Evolutionary conservation across 2,329 filamentous ascomycete species (phyloP).

Genomic region (Blastomyces parvus): DNA sequence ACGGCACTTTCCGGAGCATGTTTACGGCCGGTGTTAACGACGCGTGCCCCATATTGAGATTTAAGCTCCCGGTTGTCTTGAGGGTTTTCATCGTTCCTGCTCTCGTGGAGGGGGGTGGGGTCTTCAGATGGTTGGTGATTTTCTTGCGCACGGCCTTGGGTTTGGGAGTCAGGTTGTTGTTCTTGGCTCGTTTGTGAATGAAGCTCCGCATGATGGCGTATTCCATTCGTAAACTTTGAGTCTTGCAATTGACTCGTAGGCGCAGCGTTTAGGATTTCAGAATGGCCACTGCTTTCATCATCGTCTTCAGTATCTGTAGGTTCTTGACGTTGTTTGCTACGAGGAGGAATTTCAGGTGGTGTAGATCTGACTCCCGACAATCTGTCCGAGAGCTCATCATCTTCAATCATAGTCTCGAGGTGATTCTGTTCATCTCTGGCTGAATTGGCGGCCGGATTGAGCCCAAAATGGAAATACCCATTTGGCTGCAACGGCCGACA

Average conservation of each 20-base stretch:
- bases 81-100: not conserved
- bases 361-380: constrained; percentile 7
- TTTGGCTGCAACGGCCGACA: not conserved
- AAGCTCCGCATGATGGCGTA: not conserved
- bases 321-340: constrained; percentile 3
- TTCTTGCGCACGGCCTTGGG: not conserved
- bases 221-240: not conserved
- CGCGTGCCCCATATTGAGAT: not conserved
- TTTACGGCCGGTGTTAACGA: not conserved
- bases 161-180: not conserved
- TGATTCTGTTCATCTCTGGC: constrained; percentile 22
- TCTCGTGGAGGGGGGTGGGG: not conserved
- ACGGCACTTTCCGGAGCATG: not conserved
- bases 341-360: constrained; percentile 10
- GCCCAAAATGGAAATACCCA: constrained; percentile 4
- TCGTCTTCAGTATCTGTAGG: not conserved
- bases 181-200: not conserved
- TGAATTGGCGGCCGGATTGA: constrained; percentile 19
- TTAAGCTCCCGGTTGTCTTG: not conserved
- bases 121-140: not conserved
- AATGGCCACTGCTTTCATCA: not conserved
- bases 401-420: constrained; percentile 33
- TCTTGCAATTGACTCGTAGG: not conserved
- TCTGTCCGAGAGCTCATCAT: constrained; percentile 20
- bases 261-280: not conserved